Conservation (phyloP, 148 eudicot genomes). For the Arbutus unedo region DNA sequence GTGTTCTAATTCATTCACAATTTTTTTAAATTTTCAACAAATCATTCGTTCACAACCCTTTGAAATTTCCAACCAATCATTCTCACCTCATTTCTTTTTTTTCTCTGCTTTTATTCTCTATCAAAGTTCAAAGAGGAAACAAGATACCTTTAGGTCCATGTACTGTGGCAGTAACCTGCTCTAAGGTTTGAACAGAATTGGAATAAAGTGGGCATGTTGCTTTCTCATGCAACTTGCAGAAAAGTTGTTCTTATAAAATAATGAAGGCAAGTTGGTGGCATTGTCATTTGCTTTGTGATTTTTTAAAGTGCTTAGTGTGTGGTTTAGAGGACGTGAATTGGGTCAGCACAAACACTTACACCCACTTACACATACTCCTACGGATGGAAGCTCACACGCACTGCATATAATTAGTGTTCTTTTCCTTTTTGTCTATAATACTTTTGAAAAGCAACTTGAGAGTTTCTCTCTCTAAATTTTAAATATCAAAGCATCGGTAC, state of each 20-base stretch:
- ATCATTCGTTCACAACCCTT: background rate
- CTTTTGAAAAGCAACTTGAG: background rate
- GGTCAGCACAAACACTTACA: background rate
- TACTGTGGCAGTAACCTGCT: background rate
- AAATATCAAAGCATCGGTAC: background rate
- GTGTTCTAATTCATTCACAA: background rate
- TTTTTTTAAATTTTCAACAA: background rate
- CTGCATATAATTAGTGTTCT: no score
- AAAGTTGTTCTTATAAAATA: background rate
- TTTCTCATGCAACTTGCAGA: slow-evolving; percentile 21
- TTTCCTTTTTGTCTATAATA: no score
- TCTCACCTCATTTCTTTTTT: background rate
- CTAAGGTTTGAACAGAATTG: background rate
- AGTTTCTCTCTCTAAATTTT: background rate
- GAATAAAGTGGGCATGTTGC: slow-evolving; percentile 16
- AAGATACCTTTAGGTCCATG: slow-evolving; percentile 12
- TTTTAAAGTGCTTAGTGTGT: slow-evolving; percentile 16
- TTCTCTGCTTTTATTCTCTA: background rate
- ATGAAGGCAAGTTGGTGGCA: slow-evolving; percentile 5
- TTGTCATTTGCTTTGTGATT: background rate
- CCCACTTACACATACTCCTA: no score
- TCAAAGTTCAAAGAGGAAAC: background rate
- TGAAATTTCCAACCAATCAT: background rate
- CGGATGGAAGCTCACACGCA: no score
- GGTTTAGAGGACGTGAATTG: slow-evolving; percentile 14